Percentiles rank a stretch among this genome's conserved stretches.
Conservation (phyloP, 2,329 filamentous ascomycete species). For the Ophiostoma montium region DNA sequence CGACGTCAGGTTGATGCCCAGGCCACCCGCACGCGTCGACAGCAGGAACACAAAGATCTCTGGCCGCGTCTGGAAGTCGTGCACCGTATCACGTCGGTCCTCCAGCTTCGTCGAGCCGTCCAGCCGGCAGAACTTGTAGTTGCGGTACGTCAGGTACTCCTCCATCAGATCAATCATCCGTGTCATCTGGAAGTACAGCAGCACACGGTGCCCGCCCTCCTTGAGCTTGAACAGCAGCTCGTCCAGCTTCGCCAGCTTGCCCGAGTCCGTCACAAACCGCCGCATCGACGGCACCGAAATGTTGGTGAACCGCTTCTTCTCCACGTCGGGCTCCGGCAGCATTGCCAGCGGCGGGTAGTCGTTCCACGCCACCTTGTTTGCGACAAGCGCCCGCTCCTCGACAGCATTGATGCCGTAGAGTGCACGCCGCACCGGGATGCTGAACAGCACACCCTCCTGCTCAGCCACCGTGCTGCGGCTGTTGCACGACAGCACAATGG, state of each 20-base stretch:
- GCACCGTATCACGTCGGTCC: conserved; percentile 88
- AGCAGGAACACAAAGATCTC: conserved; percentile 97
- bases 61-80: conserved; percentile 86
- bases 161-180: conserved; percentile 99
- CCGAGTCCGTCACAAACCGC: conserved; percentile 93
- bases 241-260: conserved; percentile 87
- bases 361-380: conserved; percentile 52
- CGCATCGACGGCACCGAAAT: conserved; percentile 93
- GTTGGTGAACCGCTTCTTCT: conserved; percentile 75
- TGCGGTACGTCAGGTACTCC: conserved; percentile 95
- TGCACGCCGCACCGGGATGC: conserved; percentile 55
- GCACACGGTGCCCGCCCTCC: conserved; percentile 78
- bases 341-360: conserved; percentile 49
- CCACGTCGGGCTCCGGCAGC: conserved; percentile 65
- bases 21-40: conserved; percentile 88
- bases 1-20: conserved; percentile 93
- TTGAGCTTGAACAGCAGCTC: conserved; percentile 79
- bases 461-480: conserved; percentile 53
- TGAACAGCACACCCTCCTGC: conserved; percentile 65
- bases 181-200: conserved; percentile 99
- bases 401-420: conserved; percentile 52
- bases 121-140: conserved; percentile 95
- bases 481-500: conserved; percentile 65
- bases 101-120: conserved; percentile 96
- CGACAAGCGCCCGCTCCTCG: conserved; percentile 63